Evolutionary conservation across 495 filamentous ascomycete genomes (phyloP).

Genomic region (Neurospora sp.): DNA sequence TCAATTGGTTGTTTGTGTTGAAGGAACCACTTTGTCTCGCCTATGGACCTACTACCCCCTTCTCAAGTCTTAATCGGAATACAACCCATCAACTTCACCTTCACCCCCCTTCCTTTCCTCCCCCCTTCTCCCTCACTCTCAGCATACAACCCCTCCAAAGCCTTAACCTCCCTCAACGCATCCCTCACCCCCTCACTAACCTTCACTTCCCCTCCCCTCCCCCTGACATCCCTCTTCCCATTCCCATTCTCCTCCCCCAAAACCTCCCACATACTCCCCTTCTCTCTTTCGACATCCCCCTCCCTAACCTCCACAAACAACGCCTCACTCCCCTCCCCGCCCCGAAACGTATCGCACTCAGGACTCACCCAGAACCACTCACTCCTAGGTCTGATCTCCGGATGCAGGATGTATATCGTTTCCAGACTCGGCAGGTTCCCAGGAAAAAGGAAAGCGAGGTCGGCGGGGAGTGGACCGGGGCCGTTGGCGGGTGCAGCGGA

Average conservation of each 20-base stretch:
- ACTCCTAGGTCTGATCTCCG: background rate
- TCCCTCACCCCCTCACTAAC: background rate
- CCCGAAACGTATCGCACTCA: background rate
- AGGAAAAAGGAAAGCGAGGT: background rate
- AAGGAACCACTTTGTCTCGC: too few species aligned
- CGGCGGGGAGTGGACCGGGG: background rate
- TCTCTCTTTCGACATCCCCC: background rate
- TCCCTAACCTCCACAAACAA: background rate
- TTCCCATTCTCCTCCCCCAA: background rate
- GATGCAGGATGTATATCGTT: background rate
- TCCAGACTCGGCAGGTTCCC: background rate
- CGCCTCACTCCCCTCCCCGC: background rate
- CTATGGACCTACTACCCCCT: too few species aligned
- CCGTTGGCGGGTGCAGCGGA: background rate
- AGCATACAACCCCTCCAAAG: background rate
- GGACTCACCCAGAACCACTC: background rate
- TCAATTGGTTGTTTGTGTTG: too few species aligned
- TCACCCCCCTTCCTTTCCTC: background rate
- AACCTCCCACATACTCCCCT: background rate
- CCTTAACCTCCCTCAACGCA: background rate
- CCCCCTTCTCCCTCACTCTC: background rate
- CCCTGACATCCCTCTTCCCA: background rate
- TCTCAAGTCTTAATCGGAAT: background rate
- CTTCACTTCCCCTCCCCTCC: background rate
- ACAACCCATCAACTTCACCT: background rate